Conservation (phyloP, 192 early-diverging fungal genomes). For the Haplosporangium gracile region DNA sequence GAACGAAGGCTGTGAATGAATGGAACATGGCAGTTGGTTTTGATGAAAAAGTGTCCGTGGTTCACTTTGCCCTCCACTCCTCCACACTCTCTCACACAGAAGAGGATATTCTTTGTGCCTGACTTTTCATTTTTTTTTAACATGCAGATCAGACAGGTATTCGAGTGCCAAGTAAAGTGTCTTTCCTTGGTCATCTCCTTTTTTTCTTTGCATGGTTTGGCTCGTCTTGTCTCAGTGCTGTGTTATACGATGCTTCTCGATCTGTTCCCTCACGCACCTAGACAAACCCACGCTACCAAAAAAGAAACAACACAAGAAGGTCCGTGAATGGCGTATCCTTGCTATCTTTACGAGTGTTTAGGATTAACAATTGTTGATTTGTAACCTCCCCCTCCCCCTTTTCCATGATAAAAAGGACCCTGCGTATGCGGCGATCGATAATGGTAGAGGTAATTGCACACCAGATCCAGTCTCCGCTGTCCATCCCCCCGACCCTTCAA, state of each 20-base stretch:
- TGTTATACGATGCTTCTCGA: neutral
- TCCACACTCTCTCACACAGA: neutral
- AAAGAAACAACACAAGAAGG: neutral
- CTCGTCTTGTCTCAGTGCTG: neutral
- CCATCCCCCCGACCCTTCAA: too few relatives aligned
- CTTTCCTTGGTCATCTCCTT: neutral
- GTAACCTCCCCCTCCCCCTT: neutral
- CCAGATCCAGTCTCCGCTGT: constrained; percentile 1
- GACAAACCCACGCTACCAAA: neutral
- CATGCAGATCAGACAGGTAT: neutral
- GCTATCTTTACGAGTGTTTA: neutral
- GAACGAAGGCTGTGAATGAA: too few relatives aligned
- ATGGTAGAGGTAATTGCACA: neutral
- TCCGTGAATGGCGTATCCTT: too few relatives aligned
- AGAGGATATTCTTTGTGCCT: neutral
- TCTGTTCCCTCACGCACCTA: neutral
- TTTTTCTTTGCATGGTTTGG: neutral
- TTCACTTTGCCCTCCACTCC: neutral
- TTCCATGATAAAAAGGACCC: neutral
- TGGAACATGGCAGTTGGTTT: neutral
- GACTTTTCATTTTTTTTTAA: neutral
- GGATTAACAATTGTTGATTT: constrained; percentile 1
- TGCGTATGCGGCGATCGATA: neutral
- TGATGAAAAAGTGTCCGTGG: neutral
- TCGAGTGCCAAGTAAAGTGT: neutral